Conservation (phyloP, 2,329 filamentous ascomycete species). For the Waltergamsia citrina region DNA sequence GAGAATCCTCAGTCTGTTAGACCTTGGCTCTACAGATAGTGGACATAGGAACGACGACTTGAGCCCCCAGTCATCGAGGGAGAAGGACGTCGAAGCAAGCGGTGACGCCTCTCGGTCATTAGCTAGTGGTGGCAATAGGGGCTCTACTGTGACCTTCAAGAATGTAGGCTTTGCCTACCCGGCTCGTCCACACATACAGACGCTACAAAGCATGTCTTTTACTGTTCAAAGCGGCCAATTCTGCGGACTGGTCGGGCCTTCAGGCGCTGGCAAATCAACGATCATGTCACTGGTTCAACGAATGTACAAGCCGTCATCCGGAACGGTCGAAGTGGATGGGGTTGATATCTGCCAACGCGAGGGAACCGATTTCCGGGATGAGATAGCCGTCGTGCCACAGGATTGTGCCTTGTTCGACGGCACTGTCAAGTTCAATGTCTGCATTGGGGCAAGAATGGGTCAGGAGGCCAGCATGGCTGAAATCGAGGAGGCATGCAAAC, state of each 20-base stretch:
- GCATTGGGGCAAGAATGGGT: constrained; percentile 43
- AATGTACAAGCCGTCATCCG: constrained; percentile 33
- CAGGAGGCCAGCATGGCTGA: constrained; percentile 47
- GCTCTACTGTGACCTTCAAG: constrained; percentile 42
- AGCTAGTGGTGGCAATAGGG: constrained; percentile 14
- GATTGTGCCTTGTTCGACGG: constrained; percentile 50
- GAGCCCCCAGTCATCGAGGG: constrained; percentile 1
- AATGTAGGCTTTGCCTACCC: constrained; percentile 59
- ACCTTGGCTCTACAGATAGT: constrained; percentile 25
- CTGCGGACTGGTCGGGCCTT: constrained; percentile 54
- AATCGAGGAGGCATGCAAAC: constrained; percentile 55
- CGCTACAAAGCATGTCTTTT: constrained; percentile 47
- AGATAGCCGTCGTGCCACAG: constrained; percentile 47
- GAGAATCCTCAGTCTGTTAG: constrained; percentile 43
- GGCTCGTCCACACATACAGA: constrained; percentile 45
- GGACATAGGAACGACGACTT: constrained; percentile 5
- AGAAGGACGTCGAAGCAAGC: constrained; percentile 28
- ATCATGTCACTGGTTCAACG: constrained; percentile 46
- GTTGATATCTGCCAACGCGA: constrained; percentile 32
- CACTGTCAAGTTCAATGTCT: constrained; percentile 45
- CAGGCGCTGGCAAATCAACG: constrained; percentile 59
- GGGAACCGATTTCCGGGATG: constrained; percentile 35
- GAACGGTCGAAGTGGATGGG: constrained; percentile 33
- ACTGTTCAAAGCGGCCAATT: constrained; percentile 50
- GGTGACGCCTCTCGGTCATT: constrained; percentile 15